Evolutionary conservation across 306 rosid genomes (phyloP).

Genomic region (Quercus alba): DNA sequence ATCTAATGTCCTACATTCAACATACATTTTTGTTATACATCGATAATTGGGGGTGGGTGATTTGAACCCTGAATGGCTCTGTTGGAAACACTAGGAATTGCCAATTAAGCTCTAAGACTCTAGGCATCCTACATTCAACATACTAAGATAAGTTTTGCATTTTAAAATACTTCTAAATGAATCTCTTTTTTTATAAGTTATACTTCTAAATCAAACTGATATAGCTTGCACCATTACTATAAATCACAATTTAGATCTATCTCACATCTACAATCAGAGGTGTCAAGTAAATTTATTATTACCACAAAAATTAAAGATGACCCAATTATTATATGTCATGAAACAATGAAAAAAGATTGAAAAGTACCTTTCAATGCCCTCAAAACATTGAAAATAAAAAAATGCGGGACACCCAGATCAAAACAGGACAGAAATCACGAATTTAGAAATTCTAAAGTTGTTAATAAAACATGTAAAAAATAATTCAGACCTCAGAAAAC

Average conservation of each 20-base stretch:
- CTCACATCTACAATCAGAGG: slow-evolving; percentile 2
- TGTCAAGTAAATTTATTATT: not conserved
- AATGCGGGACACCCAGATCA: not conserved
- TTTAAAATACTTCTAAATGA: too few species aligned
- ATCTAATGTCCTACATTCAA: slow-evolving; percentile 62
- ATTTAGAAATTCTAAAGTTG: slow-evolving; percentile 12
- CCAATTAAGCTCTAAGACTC: too few species aligned
- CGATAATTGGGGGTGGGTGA: too few species aligned
- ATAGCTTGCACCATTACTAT: not conserved
- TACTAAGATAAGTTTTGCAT: not conserved
- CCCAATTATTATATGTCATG: not conserved
- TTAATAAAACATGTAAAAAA: not conserved
- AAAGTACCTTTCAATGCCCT: slow-evolving; percentile 1
- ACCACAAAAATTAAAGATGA: not conserved
- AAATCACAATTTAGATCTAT: slow-evolving; percentile 37
- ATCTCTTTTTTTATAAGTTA: too few species aligned
- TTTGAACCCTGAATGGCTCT: too few species aligned
- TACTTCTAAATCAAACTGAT: not conserved
- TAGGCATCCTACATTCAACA: too few species aligned
- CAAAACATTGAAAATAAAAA: slow-evolving; percentile 4
- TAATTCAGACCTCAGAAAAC: slow-evolving; percentile 17
- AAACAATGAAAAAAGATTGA: not conserved
- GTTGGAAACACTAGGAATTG: too few species aligned
- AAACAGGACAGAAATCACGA: not conserved
- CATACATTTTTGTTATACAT: not conserved